Percentiles rank a stretch among this genome's conserved stretches.
Conservation (phyloP, 768 basidiomycete genomes). For the Panaeolus cyanescens region DNA sequence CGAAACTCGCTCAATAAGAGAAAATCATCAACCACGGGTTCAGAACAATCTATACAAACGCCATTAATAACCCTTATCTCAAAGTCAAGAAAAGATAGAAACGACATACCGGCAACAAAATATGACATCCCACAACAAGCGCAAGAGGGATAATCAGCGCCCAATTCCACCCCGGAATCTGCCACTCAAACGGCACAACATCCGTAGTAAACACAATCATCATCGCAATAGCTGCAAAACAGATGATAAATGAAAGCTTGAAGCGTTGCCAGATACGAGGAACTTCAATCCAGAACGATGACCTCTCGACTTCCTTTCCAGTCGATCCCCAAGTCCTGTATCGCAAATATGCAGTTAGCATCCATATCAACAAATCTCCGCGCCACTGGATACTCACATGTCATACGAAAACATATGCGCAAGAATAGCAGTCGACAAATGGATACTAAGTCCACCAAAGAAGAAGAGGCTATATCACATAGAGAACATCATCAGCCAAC, state of each 20-base stretch:
- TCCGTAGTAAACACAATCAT: conserved; percentile 62
- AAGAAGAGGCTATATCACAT: conserved; percentile 59
- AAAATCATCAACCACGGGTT: conserved; percentile 91
- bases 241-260: conserved; percentile 70
- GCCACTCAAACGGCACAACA: conserved; percentile 65
- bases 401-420: conserved; percentile 70
- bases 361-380: conserved; percentile 1
- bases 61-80: conserved; percentile 7
- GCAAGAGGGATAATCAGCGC: conserved; percentile 76
- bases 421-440: conserved; percentile 65
- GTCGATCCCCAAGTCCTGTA: conserved; percentile 58
- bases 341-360: conserved; percentile 6
- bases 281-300: conserved; percentile 90
- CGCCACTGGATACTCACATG: conserved; percentile 36
- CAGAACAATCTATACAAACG: conserved; percentile 56
- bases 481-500: not conserved
- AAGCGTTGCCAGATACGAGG: conserved; percentile 83
- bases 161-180: conserved; percentile 63
- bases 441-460: conserved; percentile 76
- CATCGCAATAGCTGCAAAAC: conserved; percentile 56
- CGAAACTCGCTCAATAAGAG: no score
- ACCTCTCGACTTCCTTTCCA: conserved; percentile 81
- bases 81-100: conserved; percentile 5
- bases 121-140: conserved; percentile 66
- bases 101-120: conserved; percentile 68